Evolutionary conservation across 768 basidiomycete genomes (phyloP).

Genomic region (Suillus alpinus): DNA sequence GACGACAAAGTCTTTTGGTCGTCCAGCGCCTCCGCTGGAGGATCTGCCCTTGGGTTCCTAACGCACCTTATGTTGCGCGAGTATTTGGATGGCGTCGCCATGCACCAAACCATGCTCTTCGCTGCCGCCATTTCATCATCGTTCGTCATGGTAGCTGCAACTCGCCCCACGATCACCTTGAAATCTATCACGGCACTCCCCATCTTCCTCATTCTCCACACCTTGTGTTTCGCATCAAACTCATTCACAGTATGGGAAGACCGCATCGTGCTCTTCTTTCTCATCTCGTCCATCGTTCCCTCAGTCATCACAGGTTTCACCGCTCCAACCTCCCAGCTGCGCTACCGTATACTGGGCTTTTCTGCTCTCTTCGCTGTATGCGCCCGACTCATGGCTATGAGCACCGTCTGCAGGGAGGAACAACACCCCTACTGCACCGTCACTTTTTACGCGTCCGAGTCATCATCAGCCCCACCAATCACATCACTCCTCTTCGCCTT

Average conservation of each 20-base stretch:
- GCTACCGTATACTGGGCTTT: slow-evolving; percentile 75
- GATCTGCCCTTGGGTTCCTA: slow-evolving; percentile 37
- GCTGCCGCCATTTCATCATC: slow-evolving; percentile 45
- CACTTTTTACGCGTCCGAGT: slow-evolving; percentile 81
- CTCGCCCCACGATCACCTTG: slow-evolving; percentile 30
- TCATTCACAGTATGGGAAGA: slow-evolving; percentile 99
- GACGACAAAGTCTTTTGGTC: slow-evolving; percentile 28
- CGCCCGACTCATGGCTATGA: slow-evolving; percentile 69
- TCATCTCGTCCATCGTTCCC: slow-evolving; percentile 61
- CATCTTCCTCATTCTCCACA: slow-evolving; percentile 63
- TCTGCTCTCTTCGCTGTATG: slow-evolving; percentile 62
- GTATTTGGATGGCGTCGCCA: slow-evolving; percentile 45
- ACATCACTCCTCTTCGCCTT: slow-evolving; percentile 55
- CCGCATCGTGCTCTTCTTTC: slow-evolving; percentile 70
- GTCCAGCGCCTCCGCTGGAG: slow-evolving; percentile 31
- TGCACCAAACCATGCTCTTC: slow-evolving; percentile 52
- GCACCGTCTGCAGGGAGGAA: slow-evolving; percentile 92
- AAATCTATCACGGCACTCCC: slow-evolving; percentile 29
- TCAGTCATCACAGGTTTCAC: slow-evolving; percentile 58
- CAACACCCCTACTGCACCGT: slow-evolving; percentile 87
- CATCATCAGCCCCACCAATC: slow-evolving; percentile 61
- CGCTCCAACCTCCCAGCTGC: slow-evolving; percentile 67
- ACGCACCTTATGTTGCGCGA: slow-evolving; percentile 29
- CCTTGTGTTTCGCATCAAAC: slow-evolving; percentile 82
- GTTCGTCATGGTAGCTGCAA: slow-evolving; percentile 41